phyloP scores from a whole-genome alignment of 306 rosid genomes.

The Dryas alaskensis region DNA sequence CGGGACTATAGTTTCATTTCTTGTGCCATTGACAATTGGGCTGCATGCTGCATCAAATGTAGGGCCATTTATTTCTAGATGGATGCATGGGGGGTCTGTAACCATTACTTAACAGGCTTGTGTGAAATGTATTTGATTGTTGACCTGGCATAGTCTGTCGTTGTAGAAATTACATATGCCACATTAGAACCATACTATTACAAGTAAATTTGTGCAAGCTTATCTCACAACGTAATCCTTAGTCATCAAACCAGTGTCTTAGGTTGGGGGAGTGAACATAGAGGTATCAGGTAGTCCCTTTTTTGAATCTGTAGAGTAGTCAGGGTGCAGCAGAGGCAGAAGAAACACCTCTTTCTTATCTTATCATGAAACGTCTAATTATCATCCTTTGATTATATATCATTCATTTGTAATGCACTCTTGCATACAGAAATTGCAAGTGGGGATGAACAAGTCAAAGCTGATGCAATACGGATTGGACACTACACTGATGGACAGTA shows the following conservation, averaged over 20 bases:
- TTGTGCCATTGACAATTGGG: not conserved
- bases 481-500: constrained; percentile 75
- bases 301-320: not conserved
- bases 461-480: constrained; percentile 87
- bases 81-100: constrained; percentile 1
- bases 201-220: not conserved
- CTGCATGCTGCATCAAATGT: not conserved
- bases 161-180: not conserved
- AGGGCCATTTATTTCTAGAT: constrained; percentile 15
- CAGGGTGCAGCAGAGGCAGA: not conserved
- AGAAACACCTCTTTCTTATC: not conserved
- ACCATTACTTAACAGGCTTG: constrained; percentile 14
- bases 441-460: constrained; percentile 89
- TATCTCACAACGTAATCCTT: not conserved
- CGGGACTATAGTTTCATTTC: not conserved
- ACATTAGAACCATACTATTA: not conserved
- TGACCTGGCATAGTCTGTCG: not conserved
- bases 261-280: not conserved
- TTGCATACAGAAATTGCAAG: constrained; percentile 68
- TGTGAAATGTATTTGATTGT: constrained; percentile 7
- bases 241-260: not conserved
- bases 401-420: constrained; percentile 25
- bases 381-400: not conserved
- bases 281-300: not conserved
- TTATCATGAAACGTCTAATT: not conserved